A percentile compares a stretch with the other conserved stretches of the same genome.
Evolutionary conservation across 306 rosid species (phyloP).

Genomic region (Calophaca sinica): DNA sequence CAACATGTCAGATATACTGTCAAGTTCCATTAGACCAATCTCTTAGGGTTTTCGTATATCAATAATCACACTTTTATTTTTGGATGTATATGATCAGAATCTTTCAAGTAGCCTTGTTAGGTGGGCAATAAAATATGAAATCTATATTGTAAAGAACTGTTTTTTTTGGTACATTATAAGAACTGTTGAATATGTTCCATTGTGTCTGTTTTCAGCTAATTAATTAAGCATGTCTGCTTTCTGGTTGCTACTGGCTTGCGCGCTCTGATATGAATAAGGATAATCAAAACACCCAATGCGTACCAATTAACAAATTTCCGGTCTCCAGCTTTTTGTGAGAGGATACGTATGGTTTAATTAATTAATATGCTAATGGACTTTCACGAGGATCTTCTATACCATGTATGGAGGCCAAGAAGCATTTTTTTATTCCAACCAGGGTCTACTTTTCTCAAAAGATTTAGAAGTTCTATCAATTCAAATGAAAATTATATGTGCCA

Average conservation of each 20-base stretch:
- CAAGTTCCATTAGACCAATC: no score
- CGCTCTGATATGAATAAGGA: no score
- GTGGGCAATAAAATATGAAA: background rate
- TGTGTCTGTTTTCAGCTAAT: background rate
- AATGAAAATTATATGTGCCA: background rate
- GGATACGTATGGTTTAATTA: background rate
- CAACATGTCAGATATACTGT: no score
- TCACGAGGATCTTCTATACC: background rate
- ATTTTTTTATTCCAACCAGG: no score
- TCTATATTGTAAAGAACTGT: background rate
- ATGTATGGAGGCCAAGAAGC: background rate
- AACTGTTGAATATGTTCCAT: background rate
- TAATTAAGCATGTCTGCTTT: no score
- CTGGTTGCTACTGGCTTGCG: no score
- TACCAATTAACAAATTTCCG: background rate
- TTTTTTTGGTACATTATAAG: no score
- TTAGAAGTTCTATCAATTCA: background rate
- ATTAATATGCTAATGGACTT: background rate
- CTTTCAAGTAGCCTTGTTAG: slow-evolving; percentile 15
- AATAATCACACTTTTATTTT: slow-evolving; percentile 4
- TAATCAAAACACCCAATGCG: no score
- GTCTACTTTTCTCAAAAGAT: no score
- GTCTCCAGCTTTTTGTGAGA: background rate
- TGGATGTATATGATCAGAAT: slow-evolving; percentile 11
- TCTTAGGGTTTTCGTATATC: no score